Percentiles rank a stretch among this genome's conserved stretches.
Evolutionary conservation across 768 basidiomycete species (phyloP).

Genomic region (Tylopilus subfusipes): DNA sequence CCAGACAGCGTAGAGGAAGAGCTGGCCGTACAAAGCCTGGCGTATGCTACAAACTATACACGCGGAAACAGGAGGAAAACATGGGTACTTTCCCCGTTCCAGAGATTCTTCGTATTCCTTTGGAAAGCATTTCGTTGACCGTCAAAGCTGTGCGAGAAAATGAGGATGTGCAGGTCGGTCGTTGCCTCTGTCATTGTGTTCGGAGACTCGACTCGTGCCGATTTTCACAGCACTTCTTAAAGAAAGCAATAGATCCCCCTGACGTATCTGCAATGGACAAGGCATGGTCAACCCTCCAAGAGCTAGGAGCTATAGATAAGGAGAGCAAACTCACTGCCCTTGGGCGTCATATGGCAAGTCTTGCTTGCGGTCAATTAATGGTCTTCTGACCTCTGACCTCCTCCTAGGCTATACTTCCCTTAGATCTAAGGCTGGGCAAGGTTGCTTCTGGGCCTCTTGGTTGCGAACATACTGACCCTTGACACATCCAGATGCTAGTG

Average conservation of each 20-base stretch:
- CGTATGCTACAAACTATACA: constrained; percentile 86
- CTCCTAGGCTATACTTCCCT: constrained; percentile 71
- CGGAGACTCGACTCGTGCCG: neutral
- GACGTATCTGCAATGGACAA: constrained; percentile 68
- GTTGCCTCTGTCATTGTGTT: constrained; percentile 5
- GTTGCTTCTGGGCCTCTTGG: constrained; percentile 31
- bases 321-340: constrained; percentile 71
- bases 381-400: neutral
- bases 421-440: constrained; percentile 86
- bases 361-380: neutral
- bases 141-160: constrained; percentile 78
- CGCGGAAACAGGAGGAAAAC: constrained; percentile 61
- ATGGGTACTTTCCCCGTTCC: constrained; percentile 76
- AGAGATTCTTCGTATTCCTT: constrained; percentile 82
- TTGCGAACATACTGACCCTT: constrained; percentile 1
- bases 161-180: constrained; percentile 70
- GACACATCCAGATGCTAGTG: constrained; percentile 68
- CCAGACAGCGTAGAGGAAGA: constrained; percentile 80
- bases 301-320: constrained; percentile 73
- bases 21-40: constrained; percentile 85
- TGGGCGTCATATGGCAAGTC: constrained; percentile 69
- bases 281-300: constrained; percentile 68
- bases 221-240: constrained; percentile 52
- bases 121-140: constrained; percentile 77
- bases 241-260: constrained; percentile 82